These are phyloP conservation scores for Conoideocrella luteorostrata DNA, from an alignment of 2,329 filamentous ascomycete species.

Conservation along the genomic window DNA sequence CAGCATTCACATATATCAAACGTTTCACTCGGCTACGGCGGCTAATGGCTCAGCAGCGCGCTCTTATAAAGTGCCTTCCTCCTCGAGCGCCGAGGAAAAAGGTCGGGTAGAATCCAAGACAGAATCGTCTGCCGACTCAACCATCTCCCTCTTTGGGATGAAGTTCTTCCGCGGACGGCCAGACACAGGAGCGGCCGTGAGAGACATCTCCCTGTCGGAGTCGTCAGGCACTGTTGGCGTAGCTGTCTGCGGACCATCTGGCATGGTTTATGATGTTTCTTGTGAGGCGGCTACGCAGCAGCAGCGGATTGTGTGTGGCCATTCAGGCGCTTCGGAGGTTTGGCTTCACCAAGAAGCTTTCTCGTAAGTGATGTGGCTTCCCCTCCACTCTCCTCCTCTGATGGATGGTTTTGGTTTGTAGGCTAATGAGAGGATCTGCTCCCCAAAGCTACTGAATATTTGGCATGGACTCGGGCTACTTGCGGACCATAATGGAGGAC, in stretches of 20 bases:
- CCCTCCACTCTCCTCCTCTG: too few species aligned
- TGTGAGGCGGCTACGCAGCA: conserved; percentile 15
- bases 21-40: neutral
- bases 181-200: conserved; percentile 8
- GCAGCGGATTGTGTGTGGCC: conserved; percentile 12
- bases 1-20: conserved; percentile 9
- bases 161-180: conserved; percentile 15
- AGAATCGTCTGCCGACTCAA: neutral
- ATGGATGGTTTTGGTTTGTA: too few species aligned
- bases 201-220: neutral
- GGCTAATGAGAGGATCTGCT: too few species aligned
- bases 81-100: neutral
- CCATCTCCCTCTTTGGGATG: conserved; percentile 5
- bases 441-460: too few species aligned
- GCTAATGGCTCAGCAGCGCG: neutral
- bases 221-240: conserved; percentile 13
- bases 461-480: too few species aligned
- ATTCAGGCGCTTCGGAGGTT: conserved; percentile 12
- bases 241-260: conserved; percentile 17
- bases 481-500: too few species aligned
- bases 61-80: neutral
- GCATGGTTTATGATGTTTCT: conserved; percentile 17
- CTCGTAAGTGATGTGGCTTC: conserved; percentile 10
- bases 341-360: conserved; percentile 20
- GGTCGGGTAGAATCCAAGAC: neutral